These are phyloP conservation scores for Psilocybe cubensis DNA, from an alignment of 768 basidiomycete species.

Conservation along the genomic window DNA sequence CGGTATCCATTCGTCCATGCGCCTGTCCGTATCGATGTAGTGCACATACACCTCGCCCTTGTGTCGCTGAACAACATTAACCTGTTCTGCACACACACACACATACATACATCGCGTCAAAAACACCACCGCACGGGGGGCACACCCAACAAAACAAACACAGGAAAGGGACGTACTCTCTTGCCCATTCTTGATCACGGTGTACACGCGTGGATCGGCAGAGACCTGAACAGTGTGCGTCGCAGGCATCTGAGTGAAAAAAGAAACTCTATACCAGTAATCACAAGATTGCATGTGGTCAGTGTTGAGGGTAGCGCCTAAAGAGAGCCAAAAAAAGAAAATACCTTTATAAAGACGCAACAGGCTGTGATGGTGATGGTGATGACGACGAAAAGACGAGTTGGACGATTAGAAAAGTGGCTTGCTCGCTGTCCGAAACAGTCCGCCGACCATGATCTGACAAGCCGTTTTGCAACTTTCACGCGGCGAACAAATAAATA, in stretches of 20 bases:
- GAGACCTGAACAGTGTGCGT: constrained; percentile 29
- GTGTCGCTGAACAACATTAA: constrained; percentile 56
- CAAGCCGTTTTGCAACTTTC: background rate
- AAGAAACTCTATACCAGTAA: background rate
- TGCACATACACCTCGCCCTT: constrained; percentile 68
- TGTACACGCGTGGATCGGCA: constrained; percentile 30
- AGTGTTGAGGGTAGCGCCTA: background rate
- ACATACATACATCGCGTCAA: background rate
- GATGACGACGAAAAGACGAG: background rate
- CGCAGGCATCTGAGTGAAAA: constrained; percentile 28
- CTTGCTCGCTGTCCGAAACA: constrained; percentile 24
- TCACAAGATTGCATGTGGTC: no score
- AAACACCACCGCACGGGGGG: background rate
- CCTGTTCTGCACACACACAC: constrained; percentile 38
- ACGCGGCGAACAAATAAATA: background rate
- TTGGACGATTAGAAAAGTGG: constrained; percentile 5
- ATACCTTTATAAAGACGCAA: constrained; percentile 2
- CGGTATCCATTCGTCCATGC: constrained; percentile 76
- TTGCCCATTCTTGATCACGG: constrained; percentile 35
- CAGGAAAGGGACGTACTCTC: constrained; percentile 28
- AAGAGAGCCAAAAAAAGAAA: background rate
- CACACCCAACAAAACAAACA: constrained; percentile 2
- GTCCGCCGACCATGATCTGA: constrained; percentile 9
- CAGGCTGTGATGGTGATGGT: background rate
- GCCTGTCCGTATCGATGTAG: constrained; percentile 70